Evolutionary conservation across 1,284 basidiomycete genomes (phyloP), one percentile per base, ranked within the genome.

Genomic region (Malassezia sp.): DNA sequence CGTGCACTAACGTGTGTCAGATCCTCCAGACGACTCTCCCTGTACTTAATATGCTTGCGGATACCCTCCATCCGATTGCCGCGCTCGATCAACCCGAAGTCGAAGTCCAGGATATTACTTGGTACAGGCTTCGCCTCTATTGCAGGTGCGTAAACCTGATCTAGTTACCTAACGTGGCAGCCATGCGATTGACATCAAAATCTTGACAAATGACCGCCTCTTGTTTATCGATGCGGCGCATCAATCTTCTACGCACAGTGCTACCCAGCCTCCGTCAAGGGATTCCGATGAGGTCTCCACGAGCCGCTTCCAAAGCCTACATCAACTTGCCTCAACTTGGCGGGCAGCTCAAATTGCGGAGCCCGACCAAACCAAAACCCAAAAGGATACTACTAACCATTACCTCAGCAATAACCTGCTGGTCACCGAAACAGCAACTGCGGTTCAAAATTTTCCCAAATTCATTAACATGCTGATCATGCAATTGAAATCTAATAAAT

Each of bases 1-100:
- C 17, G n/a, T n/a, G 6, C 21, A 15, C 26, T 9, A 8, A 30
- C 14, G 15, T n/a, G 22, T n/a, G 11, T 18, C 5, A 47, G 32
- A 35, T 41, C 6, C 38, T 47, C 12, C 38, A 47, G 15, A 12
- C 1, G 3, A 47, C 45, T 6, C 23, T 47, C 1, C 26, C 38
- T 1, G 12, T 30, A n/a, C 38, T 32, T 18, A 12, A 11, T 11
- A 12, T 32, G 9, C 32, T 39, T 8, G 20, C n/a, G n/a, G n/a
- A n/a, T n/a, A 6, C 44, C 28, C 28, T 39, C 10, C 20, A 14
- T 46, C 4, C 29, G 40, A 18, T 11, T n/a, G n/a, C n/a, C n/a
- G n/a, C n/a, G 9, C 10, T 23, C 7, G 32, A 26, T 1, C n/a
- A 24, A 18, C 44, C 44, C 6, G 37, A 46, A 15, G 22, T 46